These are phyloP conservation scores for Termitomyces bulborhizus DNA, from an alignment of 768 basidiomycete genomes.

Conservation along the genomic window DNA sequence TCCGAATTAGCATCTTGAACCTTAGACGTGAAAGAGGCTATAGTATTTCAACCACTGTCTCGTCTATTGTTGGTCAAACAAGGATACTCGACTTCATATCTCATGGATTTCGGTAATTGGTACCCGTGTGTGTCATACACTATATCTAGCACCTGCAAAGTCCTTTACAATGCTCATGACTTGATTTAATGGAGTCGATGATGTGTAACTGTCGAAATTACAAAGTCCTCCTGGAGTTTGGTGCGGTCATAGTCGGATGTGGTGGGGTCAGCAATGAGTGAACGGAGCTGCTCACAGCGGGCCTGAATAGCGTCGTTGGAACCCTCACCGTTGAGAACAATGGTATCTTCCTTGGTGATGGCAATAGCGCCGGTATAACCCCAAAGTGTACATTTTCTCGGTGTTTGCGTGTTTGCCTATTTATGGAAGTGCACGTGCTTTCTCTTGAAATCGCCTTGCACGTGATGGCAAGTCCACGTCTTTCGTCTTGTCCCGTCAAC, in stretches of 20 bases:
- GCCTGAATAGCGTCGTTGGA: conserved; percentile 85
- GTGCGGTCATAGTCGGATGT: conserved; percentile 92
- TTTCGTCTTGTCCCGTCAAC: too few relatives aligned
- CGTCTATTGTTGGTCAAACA: too few relatives aligned
- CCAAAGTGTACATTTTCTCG: conserved; percentile 19
- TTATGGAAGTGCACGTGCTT: not conserved
- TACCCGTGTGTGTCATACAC: too few relatives aligned
- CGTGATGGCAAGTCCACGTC: conserved; percentile 3
- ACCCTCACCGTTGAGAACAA: conserved; percentile 91
- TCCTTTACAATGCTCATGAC: too few relatives aligned
- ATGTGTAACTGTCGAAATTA: too few relatives aligned
- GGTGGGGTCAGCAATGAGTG: conserved; percentile 70
- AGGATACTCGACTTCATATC: too few relatives aligned
- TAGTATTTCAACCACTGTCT: too few relatives aligned
- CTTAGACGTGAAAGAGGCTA: too few relatives aligned
- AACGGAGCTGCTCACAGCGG: conserved; percentile 93
- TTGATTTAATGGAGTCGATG: too few relatives aligned
- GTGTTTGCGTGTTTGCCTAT: conserved; percentile 11
- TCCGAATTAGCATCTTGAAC: too few relatives aligned
- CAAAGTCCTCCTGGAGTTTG: conserved; percentile 95
- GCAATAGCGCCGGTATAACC: conserved; percentile 89
- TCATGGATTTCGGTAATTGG: too few relatives aligned
- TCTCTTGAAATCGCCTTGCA: not conserved
- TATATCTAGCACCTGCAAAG: too few relatives aligned
- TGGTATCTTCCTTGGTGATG: conserved; percentile 97